phyloP scores from a whole-genome alignment of 805 yeast species.

The Cyberlindnera maritima region DNA sequence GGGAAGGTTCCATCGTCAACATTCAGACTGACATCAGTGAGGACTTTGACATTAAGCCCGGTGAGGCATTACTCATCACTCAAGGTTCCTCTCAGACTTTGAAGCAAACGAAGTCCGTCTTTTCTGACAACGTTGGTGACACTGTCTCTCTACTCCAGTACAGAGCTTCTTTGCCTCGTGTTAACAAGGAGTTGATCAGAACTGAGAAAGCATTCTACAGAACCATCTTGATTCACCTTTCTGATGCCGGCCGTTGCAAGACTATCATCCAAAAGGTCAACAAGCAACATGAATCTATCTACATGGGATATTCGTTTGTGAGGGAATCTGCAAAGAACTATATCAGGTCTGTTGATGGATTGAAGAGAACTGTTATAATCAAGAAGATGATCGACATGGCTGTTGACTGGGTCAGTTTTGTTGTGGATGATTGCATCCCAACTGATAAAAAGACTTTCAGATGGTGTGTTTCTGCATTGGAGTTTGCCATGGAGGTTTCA shows the following conservation, averaged over 20 bases:
- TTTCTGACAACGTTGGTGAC: slow-evolving; percentile 56
- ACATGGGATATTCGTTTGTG: slow-evolving; percentile 71
- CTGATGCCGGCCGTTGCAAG: slow-evolving; percentile 51
- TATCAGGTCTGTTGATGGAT: slow-evolving; percentile 58
- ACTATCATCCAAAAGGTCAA: slow-evolving; percentile 51
- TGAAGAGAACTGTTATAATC: slow-evolving; percentile 65
- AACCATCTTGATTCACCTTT: slow-evolving; percentile 63
- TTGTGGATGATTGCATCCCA: slow-evolving; percentile 93
- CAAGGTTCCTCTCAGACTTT: slow-evolving; percentile 65
- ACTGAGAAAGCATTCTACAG: slow-evolving; percentile 66
- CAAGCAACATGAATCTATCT: slow-evolving; percentile 74
- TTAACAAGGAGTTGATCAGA: slow-evolving; percentile 68
- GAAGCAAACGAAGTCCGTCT: slow-evolving; percentile 51
- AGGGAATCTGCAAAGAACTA: slow-evolving; percentile 79
- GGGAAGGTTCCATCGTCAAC: slow-evolving; percentile 81
- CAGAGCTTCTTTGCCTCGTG: slow-evolving; percentile 67
- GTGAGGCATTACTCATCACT: slow-evolving; percentile 63
- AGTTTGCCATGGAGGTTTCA: slow-evolving; percentile 93
- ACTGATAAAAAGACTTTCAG: slow-evolving; percentile 87
- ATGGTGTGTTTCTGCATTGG: slow-evolving; percentile 95
- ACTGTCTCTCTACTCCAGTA: slow-evolving; percentile 55
- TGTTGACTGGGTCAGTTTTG: slow-evolving; percentile 88
- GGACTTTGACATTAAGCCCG: slow-evolving; percentile 56
- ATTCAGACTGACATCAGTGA: slow-evolving; percentile 38
- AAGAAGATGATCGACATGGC: slow-evolving; percentile 71